Evolutionary conservation across 2,329 filamentous ascomycete species (phyloP).

Genomic region (Alternaria triticimaculans): DNA sequence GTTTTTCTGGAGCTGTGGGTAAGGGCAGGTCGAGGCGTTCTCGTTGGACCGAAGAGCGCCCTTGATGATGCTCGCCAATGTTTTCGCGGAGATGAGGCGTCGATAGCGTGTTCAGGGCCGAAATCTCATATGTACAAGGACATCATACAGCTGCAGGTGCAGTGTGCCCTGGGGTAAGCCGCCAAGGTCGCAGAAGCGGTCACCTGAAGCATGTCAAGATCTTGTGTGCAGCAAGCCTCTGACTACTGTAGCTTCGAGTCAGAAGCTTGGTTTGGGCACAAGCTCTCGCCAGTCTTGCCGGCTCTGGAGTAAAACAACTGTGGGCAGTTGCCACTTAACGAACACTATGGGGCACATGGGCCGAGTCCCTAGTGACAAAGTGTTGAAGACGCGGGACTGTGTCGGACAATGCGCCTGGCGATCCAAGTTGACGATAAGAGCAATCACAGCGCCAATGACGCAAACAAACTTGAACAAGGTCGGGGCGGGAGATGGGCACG

Average conservation of each 20-base stretch:
- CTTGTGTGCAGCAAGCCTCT: slow-evolving; percentile 23
- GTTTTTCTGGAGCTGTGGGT: not conserved
- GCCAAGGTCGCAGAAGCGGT: slow-evolving; percentile 17
- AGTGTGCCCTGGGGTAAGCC: not conserved
- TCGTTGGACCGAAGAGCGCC: not conserved
- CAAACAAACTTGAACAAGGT: not conserved
- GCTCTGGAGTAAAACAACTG: not conserved
- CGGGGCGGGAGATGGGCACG: slow-evolving; percentile 6
- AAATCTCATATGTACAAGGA: not conserved
- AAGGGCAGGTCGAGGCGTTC: not conserved
- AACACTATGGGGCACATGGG: not conserved
- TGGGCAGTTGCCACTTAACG: not conserved
- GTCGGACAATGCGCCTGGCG: not conserved
- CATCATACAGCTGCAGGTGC: not conserved
- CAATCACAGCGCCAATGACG: slow-evolving; percentile 7
- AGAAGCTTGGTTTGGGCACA: slow-evolving; percentile 1
- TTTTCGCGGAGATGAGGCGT: not conserved
- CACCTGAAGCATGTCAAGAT: slow-evolving; percentile 9
- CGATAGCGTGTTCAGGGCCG: not conserved
- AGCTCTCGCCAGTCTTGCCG: not conserved
- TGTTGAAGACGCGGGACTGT: not conserved
- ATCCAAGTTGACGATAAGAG: not conserved
- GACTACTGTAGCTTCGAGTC: not conserved
- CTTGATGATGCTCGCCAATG: not conserved
- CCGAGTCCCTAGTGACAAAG: not conserved